Conservation (phyloP, 1,284 basidiomycete genomes). For the Cutaneotrichosporon cavernicola region DNA sequence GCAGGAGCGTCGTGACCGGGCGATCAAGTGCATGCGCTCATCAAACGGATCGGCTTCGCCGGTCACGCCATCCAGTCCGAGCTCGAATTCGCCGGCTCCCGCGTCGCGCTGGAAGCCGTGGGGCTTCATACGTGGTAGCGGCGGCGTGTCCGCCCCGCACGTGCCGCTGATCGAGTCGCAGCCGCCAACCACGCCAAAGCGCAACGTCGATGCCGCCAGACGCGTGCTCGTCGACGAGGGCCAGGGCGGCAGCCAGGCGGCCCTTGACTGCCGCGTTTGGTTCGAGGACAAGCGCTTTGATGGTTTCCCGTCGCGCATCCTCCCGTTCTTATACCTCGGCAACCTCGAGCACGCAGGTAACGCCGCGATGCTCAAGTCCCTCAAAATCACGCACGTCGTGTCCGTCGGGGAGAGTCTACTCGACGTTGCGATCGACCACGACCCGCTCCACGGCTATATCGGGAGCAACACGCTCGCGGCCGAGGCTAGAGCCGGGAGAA, state of each 20-base stretch:
- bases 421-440: slow-evolving; percentile 30
- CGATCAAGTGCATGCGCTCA: slow-evolving; percentile 32
- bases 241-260: slow-evolving; percentile 29
- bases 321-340: slow-evolving; percentile 93
- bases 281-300: slow-evolving; percentile 90
- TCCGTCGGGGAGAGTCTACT: slow-evolving; percentile 76
- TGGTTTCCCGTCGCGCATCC: slow-evolving; percentile 89
- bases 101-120: slow-evolving; percentile 39
- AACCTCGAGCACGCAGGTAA: slow-evolving; percentile 95
- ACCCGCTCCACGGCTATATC: slow-evolving; percentile 34
- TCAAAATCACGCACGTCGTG: slow-evolving; percentile 97
- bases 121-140: slow-evolving; percentile 26
- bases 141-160: background rate
- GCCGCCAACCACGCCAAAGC: slow-evolving; percentile 8
- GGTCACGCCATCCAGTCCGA: slow-evolving; percentile 14
- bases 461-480: slow-evolving; percentile 43
- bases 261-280: slow-evolving; percentile 64
- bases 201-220: slow-evolving; percentile 30
- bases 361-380: slow-evolving; percentile 87
- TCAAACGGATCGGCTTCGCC: background rate
- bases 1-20: slow-evolving; percentile 40
- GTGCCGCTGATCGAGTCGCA: slow-evolving; percentile 7
- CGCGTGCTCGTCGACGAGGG: slow-evolving; percentile 35
- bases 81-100: slow-evolving; percentile 12
- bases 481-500: slow-evolving; percentile 42